Conservation (phyloP, 345 rosid species). For the Cardamine chenopodiifolia region DNA sequence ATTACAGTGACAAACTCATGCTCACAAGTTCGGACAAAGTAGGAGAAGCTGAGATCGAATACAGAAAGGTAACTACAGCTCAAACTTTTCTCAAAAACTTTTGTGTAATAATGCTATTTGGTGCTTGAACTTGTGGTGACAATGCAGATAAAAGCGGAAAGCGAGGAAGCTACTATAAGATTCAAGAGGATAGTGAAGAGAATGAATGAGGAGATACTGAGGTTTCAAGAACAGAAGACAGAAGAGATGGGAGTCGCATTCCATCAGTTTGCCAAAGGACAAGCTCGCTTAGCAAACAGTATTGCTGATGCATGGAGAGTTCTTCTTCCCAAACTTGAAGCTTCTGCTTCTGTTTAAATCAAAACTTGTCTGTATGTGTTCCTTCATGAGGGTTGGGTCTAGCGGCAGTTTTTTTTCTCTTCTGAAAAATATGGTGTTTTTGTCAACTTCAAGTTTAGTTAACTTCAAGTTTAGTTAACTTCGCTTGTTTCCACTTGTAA, state of each 20-base stretch:
- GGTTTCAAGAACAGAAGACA: constrained; percentile 91
- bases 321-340: constrained; percentile 94
- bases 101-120: background rate
- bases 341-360: constrained; percentile 39
- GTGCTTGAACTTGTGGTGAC: constrained; percentile 4
- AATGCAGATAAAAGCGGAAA: constrained; percentile 77
- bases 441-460: constrained; percentile 21
- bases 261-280: constrained; percentile 93
- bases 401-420: constrained; percentile 5
- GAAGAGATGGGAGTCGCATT: constrained; percentile 84
- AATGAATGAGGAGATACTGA: constrained; percentile 89
- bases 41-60: constrained; percentile 87
- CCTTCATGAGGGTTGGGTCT: constrained; percentile 6
- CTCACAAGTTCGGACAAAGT: constrained; percentile 86
- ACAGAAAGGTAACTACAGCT: constrained; percentile 64
- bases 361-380: background rate
- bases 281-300: constrained; percentile 79
- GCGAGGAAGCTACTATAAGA: constrained; percentile 75
- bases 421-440: constrained; percentile 19
- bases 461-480: constrained; percentile 12
- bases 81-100: background rate
- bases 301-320: constrained; percentile 95
- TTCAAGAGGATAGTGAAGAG: constrained; percentile 72
- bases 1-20: constrained; percentile 88
- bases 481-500: constrained; percentile 37